Base-by-base conservation (phyloP, 345 rosid genomes). In the Triadica sebifera region DNA sequence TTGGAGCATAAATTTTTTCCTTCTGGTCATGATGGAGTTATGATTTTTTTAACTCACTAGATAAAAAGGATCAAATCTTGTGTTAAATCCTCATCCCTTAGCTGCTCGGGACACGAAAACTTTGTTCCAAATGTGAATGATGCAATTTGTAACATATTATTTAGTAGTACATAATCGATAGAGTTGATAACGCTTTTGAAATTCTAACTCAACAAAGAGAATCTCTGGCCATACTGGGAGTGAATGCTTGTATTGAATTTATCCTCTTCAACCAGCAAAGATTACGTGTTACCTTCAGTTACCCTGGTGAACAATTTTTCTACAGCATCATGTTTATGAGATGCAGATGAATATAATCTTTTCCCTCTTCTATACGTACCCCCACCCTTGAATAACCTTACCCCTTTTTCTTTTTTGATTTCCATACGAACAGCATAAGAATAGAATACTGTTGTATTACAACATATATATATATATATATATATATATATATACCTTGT, bases 351-450 rank as follows among this genome's bases (percentile, higher is more conserved):
- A 4, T 34, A 20, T 59, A 5, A 13, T 11, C 57, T 10, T 4
- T 38, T 41, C 24, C 19, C 61, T 8, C n/a, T n/a, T n/a, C n/a
- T n/a, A n/a, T 16, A n/a, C n/a, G n/a, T n/a, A 34, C 49, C 45
- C 24, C 29, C 34, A 10, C 52, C n/a, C 73, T 19, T 24, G 53
- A 34, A 34, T 52, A 52, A 52, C 15, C n/a, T n/a, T n/a, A 0
- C 0, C 17, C 22, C 58, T 9, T 17, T 0, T 20, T 53, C 19
- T 17, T 17, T 53, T 2, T 17, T 17, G 6, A 17, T 9, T 6
- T 53, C 6, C 22, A 62, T 65, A 65, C 22, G 37, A 45, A 67
- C 71, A 67, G 43, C 17, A 16, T 49, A 67, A 49, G n/a, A 25
- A 25, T 20, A 7, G 15, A 12, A 50, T 8, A 29, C 61, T 57